Evolutionary conservation across 1,284 basidiomycete species (phyloP).

Genomic region (Coniophora puteana): DNA sequence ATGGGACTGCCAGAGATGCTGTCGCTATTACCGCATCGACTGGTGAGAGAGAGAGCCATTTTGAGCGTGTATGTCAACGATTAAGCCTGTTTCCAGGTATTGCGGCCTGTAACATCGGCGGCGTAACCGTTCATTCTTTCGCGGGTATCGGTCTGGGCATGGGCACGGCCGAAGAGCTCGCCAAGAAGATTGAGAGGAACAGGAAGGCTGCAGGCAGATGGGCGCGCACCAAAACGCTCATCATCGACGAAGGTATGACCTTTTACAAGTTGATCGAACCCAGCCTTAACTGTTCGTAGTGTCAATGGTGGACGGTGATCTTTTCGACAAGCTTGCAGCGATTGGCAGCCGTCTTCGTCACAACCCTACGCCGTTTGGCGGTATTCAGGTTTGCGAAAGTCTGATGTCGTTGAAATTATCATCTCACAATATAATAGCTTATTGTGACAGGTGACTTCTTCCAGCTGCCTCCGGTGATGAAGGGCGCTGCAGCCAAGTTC

Average conservation of each 20-base stretch:
- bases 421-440: conserved; percentile 40
- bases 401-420: neutral
- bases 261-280: neutral
- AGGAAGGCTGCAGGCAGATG: conserved; percentile 69
- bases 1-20: conserved; percentile 42
- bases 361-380: conserved; percentile 73
- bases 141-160: conserved; percentile 83
- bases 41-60: conserved; percentile 34
- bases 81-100: conserved; percentile 50
- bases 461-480: conserved; percentile 88
- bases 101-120: conserved; percentile 89
- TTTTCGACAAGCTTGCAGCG: conserved; percentile 82
- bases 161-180: conserved; percentile 54
- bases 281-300: conserved; percentile 40
- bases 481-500: conserved; percentile 49
- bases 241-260: conserved; percentile 84
- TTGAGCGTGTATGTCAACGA: conserved; percentile 1
- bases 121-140: conserved; percentile 88
- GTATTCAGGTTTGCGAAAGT: conserved; percentile 66
- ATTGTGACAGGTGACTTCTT: conserved; percentile 91
- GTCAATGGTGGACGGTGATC: conserved; percentile 88
- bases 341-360: conserved; percentile 65
- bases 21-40: conserved; percentile 91
- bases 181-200: conserved; percentile 64
- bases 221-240: conserved; percentile 72